These are phyloP conservation scores for Tricholoma sp. DNA, from an alignment of 768 basidiomycete genomes.

Conservation along the genomic window DNA sequence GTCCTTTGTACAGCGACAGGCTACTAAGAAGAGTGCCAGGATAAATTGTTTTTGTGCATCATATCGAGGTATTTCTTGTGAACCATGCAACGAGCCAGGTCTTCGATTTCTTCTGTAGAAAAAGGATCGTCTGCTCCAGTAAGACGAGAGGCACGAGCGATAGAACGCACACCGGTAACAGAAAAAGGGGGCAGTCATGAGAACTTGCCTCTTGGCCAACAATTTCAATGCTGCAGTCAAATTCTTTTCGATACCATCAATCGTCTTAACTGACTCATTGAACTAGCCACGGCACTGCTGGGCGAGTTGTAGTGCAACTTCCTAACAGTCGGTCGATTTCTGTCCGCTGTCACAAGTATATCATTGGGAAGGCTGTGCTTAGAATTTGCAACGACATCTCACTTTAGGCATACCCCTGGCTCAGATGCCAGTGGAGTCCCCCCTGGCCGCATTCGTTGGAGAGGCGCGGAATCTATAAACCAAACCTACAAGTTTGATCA, in stretches of 20 bases:
- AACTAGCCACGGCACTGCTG: constrained; percentile 4
- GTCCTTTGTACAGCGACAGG: background rate
- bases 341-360: background rate
- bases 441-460: background rate
- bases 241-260: constrained; percentile 7
- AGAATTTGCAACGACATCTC: background rate
- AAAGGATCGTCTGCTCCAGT: constrained; percentile 5
- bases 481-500: background rate
- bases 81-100: constrained; percentile 9
- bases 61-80: background rate
- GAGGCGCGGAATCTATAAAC: background rate
- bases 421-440: background rate
- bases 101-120: constrained; percentile 4
- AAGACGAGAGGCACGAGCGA: constrained; percentile 8
- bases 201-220: constrained; percentile 7
- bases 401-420: background rate
- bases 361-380: background rate
- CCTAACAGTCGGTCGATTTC: constrained; percentile 8
- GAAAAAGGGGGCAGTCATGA: background rate
- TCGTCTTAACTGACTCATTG: constrained; percentile 1
- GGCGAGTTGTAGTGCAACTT: constrained; percentile 7
- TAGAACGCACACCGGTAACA: constrained; percentile 4
- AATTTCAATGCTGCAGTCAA: constrained; percentile 5
- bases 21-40: background rate
- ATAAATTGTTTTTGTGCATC: background rate